Evolutionary conservation across 768 basidiomycete genomes (phyloP).

Genomic region (Russula dissimulans): DNA sequence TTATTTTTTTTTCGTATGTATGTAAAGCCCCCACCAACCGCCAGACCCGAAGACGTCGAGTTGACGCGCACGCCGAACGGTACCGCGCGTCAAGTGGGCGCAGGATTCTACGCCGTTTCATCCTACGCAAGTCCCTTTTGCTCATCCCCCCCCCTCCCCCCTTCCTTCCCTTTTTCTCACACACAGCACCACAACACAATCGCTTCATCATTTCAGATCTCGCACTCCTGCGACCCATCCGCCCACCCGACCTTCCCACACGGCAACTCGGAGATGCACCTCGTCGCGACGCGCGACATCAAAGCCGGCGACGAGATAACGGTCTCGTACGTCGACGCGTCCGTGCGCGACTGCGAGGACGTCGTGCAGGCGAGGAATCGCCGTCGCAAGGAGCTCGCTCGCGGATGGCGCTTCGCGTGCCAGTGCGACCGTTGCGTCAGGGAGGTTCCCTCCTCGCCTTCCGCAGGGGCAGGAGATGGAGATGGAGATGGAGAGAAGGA

Average conservation of each 20-base stretch:
- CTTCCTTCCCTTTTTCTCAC: not conserved
- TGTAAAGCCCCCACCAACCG: constrained; percentile 36
- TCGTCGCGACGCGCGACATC: constrained; percentile 57
- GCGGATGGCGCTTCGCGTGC: constrained; percentile 80
- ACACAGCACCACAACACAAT: not conserved
- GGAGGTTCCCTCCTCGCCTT: constrained; percentile 33
- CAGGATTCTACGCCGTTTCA: constrained; percentile 67
- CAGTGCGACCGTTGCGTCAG: constrained; percentile 52
- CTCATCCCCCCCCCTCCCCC: not conserved
- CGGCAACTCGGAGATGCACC: constrained; percentile 60
- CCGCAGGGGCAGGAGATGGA: constrained; percentile 23
- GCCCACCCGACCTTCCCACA: constrained; percentile 54
- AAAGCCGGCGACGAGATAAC: constrained; percentile 71
- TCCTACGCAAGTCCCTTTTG: constrained; percentile 43
- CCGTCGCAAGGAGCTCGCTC: constrained; percentile 62
- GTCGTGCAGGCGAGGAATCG: constrained; percentile 48
- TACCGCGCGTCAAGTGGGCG: constrained; percentile 66
- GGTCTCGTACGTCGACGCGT: constrained; percentile 66
- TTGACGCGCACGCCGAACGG: constrained; percentile 70
- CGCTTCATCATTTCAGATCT: constrained; percentile 31
- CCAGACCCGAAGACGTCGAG: constrained; percentile 62
- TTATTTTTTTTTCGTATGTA: too few species aligned
- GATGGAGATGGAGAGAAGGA: constrained; percentile 8
- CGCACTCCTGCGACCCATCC: constrained; percentile 67
- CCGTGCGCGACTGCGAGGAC: constrained; percentile 45